phyloP scores from a whole-genome alignment of 163 green algal genomes.

The Scenedesmus sp. region DNA sequence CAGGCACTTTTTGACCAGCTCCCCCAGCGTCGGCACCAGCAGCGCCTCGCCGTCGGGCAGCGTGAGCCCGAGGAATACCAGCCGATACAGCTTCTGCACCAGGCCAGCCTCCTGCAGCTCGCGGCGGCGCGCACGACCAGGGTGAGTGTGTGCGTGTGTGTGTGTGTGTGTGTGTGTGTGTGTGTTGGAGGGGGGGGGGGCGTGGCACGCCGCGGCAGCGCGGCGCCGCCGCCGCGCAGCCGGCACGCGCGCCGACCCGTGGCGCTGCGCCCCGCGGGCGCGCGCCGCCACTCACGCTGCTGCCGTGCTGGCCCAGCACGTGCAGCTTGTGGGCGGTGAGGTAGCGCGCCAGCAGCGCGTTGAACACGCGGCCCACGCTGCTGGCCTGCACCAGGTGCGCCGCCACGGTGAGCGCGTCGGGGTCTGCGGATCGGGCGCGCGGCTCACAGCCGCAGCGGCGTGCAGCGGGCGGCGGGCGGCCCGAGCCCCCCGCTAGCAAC shows the following conservation, averaged over 20 bases:
- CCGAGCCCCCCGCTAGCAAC: too few relatives aligned
- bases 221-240: too few relatives aligned
- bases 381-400: constrained; percentile 62
- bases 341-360: constrained; percentile 67
- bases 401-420: constrained; percentile 66
- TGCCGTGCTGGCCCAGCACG: constrained; percentile 54
- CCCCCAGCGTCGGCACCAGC: constrained; percentile 44
- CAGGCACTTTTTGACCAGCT: constrained; percentile 51
- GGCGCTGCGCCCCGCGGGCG: too few relatives aligned
- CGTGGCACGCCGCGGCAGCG: background rate
- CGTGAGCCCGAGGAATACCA: constrained; percentile 54
- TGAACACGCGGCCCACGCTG: constrained; percentile 58
- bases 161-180: too few relatives aligned
- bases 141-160: too few relatives aligned
- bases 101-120: constrained; percentile 25
- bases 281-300: constrained; percentile 33
- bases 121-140: too few relatives aligned
- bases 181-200: background rate
- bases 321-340: constrained; percentile 73
- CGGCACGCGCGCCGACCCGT: too few relatives aligned
- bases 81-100: constrained; percentile 47
- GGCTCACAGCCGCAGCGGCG: too few relatives aligned
- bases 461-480: too few relatives aligned
- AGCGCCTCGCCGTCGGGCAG: constrained; percentile 45
- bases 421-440: too few relatives aligned